Evolutionary conservation across 345 rosid species (phyloP).

Genomic region (Boechera divaricarpa): DNA sequence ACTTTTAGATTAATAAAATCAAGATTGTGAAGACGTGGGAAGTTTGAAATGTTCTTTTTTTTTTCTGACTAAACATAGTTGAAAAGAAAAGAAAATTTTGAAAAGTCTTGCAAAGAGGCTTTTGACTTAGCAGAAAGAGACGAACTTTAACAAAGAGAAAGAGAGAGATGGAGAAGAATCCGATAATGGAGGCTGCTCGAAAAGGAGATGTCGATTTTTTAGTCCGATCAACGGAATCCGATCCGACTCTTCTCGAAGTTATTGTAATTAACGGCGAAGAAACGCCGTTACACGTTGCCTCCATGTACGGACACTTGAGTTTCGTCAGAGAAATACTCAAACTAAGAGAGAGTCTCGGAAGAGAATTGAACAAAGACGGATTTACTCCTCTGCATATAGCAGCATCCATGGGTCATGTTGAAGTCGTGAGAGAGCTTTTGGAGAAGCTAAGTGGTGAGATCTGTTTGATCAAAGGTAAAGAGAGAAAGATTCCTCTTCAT

Average conservation of each 20-base stretch:
- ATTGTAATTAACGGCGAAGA: conserved; percentile 31
- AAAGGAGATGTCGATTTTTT: conserved; percentile 33
- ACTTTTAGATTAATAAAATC: conserved; percentile 29
- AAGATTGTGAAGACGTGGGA: conserved; percentile 15
- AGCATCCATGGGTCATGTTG: conserved; percentile 40
- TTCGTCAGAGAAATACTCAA: conserved; percentile 42
- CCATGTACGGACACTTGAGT: conserved; percentile 44
- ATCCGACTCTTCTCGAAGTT: conserved; percentile 26
- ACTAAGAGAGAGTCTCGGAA: conserved; percentile 25
- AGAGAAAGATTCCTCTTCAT: conserved; percentile 48
- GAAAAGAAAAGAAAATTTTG: background rate
- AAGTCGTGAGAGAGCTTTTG: conserved; percentile 41
- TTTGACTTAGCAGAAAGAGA: conserved; percentile 19
- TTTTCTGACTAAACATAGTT: conserved; percentile 27
- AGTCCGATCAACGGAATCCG: conserved; percentile 36
- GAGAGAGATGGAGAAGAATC: conserved; percentile 27
- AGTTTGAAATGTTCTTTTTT: conserved; percentile 33
- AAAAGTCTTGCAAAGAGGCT: background rate
- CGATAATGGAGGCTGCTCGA: conserved; percentile 37
- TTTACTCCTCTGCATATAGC: conserved; percentile 47
- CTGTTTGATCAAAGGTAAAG: conserved; percentile 53
- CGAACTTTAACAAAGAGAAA: background rate
- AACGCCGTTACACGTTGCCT: conserved; percentile 46
- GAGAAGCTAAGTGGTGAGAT: conserved; percentile 40
- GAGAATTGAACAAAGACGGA: conserved; percentile 45